phyloP scores from a whole-genome alignment of 768 basidiomycete species.

The Austroboletus eburneus region DNA sequence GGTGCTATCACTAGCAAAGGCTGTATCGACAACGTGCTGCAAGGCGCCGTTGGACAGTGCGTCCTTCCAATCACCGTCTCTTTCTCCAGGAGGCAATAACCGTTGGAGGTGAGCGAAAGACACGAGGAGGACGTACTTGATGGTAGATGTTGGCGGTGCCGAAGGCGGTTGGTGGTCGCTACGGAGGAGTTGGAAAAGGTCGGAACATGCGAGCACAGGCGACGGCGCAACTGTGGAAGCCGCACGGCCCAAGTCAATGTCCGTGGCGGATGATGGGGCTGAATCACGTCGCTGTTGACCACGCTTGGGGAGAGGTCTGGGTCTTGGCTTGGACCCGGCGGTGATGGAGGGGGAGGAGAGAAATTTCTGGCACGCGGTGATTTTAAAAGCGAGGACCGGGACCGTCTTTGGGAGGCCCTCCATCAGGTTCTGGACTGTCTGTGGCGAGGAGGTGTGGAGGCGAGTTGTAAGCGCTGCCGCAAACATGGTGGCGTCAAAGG shows the following conservation, averaged over 20 bases:
- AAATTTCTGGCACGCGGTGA: slow-evolving; percentile 40
- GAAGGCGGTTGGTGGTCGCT: slow-evolving; percentile 4
- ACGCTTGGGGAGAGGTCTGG: slow-evolving; percentile 32
- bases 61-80: slow-evolving; percentile 34
- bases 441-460: slow-evolving; percentile 28
- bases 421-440: slow-evolving; percentile 34
- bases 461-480: slow-evolving; percentile 34
- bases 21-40: slow-evolving; percentile 21
- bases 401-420: slow-evolving; percentile 34
- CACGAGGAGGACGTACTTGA: slow-evolving; percentile 39
- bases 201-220: slow-evolving; percentile 22
- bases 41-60: slow-evolving; percentile 24
- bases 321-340: slow-evolving; percentile 23
- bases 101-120: slow-evolving; percentile 37
- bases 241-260: slow-evolving; percentile 10
- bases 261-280: slow-evolving; percentile 1
- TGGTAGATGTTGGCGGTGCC: slow-evolving; percentile 9
- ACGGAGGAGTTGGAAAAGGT: slow-evolving; percentile 27
- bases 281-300: slow-evolving; percentile 15
- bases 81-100: slow-evolving; percentile 20
- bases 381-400: slow-evolving; percentile 38
- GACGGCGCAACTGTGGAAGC: slow-evolving; percentile 25
- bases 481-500: slow-evolving; percentile 37
- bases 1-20: slow-evolving; percentile 24
- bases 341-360: slow-evolving; percentile 23